These are phyloP conservation scores for Aschersonia sp. DNA, from an alignment of 2,329 filamentous ascomycete species.

Conservation along the genomic window DNA sequence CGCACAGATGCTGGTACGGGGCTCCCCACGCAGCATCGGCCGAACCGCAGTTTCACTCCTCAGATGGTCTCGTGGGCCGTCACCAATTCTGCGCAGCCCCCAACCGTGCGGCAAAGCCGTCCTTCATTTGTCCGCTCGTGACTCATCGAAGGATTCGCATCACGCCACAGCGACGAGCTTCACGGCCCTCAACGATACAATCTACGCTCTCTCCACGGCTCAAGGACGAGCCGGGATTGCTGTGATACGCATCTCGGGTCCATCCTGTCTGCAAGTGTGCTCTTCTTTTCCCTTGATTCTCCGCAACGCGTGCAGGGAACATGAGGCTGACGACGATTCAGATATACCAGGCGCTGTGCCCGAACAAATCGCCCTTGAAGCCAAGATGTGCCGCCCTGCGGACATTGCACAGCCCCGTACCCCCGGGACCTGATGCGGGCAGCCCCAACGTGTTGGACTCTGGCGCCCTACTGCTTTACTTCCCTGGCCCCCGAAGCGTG, in stretches of 20 bases:
- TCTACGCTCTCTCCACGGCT: slow-evolving; percentile 85
- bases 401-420: slow-evolving; percentile 46
- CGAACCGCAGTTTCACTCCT: too few relatives aligned
- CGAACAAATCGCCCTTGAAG: slow-evolving; percentile 25
- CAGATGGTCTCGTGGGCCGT: too few relatives aligned
- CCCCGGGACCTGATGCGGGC: neutral
- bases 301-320: neutral
- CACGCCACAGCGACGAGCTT: neutral
- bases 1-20: neutral
- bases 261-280: slow-evolving; percentile 52
- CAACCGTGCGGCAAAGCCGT: neutral
- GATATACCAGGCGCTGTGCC: slow-evolving; percentile 38
- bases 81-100: too few relatives aligned
- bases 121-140: neutral
- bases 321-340: slow-evolving; percentile 9
- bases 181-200: slow-evolving; percentile 40
- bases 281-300: neutral
- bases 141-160: neutral
- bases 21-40: neutral
- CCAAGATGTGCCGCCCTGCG: slow-evolving; percentile 55
- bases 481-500: slow-evolving; percentile 66
- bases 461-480: slow-evolving; percentile 67
- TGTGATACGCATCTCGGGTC: slow-evolving; percentile 74
- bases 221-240: slow-evolving; percentile 80
- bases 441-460: slow-evolving; percentile 50